Conservation (phyloP, 2,329 filamentous ascomycete genomes). For the Colletotrichum lindemuthianum region DNA sequence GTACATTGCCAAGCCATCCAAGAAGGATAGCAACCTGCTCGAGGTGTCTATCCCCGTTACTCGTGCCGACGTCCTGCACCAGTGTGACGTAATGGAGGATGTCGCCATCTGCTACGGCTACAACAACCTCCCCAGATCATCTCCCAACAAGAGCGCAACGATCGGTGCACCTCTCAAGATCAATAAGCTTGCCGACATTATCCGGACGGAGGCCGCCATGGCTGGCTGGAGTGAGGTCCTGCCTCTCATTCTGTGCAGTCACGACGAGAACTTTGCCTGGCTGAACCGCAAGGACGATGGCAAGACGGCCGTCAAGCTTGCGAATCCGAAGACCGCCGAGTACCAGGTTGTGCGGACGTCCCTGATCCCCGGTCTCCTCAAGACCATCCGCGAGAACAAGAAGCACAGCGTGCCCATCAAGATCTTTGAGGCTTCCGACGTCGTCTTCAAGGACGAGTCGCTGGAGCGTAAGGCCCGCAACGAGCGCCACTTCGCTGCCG, state of each 20-base stretch:
- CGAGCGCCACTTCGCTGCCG: conserved; percentile 94
- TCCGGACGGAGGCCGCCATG: conserved; percentile 89
- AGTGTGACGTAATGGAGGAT: conserved; percentile 99
- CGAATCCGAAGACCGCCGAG: conserved; percentile 92
- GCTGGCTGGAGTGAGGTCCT: conserved; percentile 97
- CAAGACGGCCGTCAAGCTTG: conserved; percentile 82
- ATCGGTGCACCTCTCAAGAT: conserved; percentile 87
- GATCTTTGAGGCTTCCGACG: conserved; percentile 91
- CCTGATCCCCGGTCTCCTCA: conserved; percentile 86
- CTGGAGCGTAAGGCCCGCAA: conserved; percentile 90
- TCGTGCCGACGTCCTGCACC: conserved; percentile 92
- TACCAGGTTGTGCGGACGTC: conserved; percentile 94
- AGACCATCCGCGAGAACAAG: conserved; percentile 95
- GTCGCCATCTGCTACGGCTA: conserved; percentile 97
- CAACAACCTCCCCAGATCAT: conserved; percentile 90
- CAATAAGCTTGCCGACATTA: conserved; percentile 95
- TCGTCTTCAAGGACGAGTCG: conserved; percentile 87
- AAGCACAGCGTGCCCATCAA: conserved; percentile 88
- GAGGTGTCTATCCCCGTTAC: conserved; percentile 89
- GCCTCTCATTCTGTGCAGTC: conserved; percentile 94
- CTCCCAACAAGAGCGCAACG: conserved; percentile 86
- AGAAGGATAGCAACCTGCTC: conserved; percentile 74
- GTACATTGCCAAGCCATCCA: conserved; percentile 80
- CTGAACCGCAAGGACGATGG: conserved; percentile 91
- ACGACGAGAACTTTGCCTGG: conserved; percentile 98